phyloP scores from a whole-genome alignment of 1,139 yeast species.

The Kodamaea alishanica region DNA sequence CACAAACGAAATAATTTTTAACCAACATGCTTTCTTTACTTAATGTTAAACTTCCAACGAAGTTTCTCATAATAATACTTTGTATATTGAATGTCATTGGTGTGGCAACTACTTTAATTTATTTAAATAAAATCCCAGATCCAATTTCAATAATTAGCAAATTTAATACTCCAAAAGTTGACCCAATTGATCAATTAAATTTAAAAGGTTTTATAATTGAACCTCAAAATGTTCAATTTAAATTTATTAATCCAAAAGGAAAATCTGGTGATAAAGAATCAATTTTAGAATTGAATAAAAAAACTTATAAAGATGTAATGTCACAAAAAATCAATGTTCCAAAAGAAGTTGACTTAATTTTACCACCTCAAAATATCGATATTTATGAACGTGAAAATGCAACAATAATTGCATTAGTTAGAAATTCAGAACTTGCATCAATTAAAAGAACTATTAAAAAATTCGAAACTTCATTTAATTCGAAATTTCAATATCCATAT shows the following conservation, averaged over 20 bases:
- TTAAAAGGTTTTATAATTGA: conserved; percentile 12
- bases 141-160: too few relatives aligned
- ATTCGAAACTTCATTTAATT: conserved; percentile 64
- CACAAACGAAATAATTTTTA: too few relatives aligned
- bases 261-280: conserved; percentile 27
- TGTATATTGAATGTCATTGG: background rate
- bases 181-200: background rate
- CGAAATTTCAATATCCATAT: conserved; percentile 72
- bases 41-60: too few relatives aligned
- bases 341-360: conserved; percentile 40
- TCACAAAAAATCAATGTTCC: conserved; percentile 44
- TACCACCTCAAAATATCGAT: conserved; percentile 25
- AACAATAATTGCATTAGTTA: conserved; percentile 65
- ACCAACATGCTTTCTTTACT: too few relatives aligned
- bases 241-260: conserved; percentile 28
- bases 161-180: too few relatives aligned
- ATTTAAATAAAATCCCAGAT: background rate
- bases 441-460: conserved; percentile 51
- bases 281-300: conserved; percentile 31
- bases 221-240: conserved; percentile 30
- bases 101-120: background rate
- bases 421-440: conserved; percentile 54
- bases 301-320: conserved; percentile 32
- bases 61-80: too few relatives aligned
- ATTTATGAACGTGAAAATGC: conserved; percentile 59